phyloP scores from a whole-genome alignment of 1,284 basidiomycete species.

The Vanrija pseudolonga region DNA sequence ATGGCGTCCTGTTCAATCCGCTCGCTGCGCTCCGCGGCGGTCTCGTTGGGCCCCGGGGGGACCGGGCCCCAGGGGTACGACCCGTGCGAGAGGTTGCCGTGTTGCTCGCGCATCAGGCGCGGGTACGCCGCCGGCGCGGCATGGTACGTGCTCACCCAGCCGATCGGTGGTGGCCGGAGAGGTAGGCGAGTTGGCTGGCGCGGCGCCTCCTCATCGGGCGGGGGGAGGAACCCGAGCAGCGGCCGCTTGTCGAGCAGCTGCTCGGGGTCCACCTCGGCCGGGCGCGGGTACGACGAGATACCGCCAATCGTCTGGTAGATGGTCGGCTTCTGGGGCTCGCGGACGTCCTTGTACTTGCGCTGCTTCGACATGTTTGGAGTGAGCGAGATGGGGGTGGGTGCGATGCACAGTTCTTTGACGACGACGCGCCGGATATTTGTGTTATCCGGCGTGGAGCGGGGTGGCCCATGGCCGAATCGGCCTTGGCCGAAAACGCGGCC shows the following conservation, averaged over 20 bases:
- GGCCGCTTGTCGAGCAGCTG: background rate
- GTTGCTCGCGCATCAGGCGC: constrained; percentile 46
- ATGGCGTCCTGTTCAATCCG: constrained; percentile 6
- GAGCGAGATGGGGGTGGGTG: no score
- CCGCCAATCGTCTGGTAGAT: no score
- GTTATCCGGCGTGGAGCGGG: no score
- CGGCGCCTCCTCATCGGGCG: constrained; percentile 5
- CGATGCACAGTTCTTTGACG: no score
- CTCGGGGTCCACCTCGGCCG: no score
- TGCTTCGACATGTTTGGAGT: no score
- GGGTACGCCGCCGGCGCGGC: constrained; percentile 67
- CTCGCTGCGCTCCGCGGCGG: constrained; percentile 29
- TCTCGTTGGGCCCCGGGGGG: constrained; percentile 7
- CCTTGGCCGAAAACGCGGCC: no score
- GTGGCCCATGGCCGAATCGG: no score
- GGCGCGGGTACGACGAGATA: no score
- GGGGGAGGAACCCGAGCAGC: constrained; percentile 9
- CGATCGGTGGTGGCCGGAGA: constrained; percentile 32
- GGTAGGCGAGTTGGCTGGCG: constrained; percentile 10
- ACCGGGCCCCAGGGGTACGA: constrained; percentile 16
- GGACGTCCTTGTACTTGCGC: no score
- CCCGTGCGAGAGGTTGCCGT: constrained; percentile 20
- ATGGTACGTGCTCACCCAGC: constrained; percentile 60
- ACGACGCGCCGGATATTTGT: no score
- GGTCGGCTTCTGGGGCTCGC: no score